These are phyloP conservation scores for Eucalyptus albens DNA, from an alignment of 345 rosid genomes.

Conservation along the genomic window DNA sequence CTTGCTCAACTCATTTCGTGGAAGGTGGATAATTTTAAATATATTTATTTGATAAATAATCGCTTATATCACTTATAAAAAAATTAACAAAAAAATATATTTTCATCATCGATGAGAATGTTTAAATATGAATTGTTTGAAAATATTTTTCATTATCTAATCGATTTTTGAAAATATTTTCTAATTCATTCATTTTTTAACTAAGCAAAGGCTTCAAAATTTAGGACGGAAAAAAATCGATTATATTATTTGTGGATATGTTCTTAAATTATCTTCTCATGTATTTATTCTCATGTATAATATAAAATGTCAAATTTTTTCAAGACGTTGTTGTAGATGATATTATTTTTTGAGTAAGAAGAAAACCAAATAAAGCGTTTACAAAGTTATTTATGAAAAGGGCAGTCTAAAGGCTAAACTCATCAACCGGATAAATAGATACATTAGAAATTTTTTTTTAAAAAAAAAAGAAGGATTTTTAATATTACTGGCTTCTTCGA, in stretches of 20 bases:
- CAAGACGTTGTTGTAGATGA: rapidly evolving
- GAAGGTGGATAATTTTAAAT: not conserved
- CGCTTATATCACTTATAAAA: not conserved
- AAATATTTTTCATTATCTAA: rapidly evolving
- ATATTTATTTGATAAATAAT: not conserved
- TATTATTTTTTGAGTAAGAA: not conserved
- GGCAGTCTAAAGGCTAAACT: not conserved
- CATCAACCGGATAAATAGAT: not conserved
- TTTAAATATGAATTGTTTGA: not conserved
- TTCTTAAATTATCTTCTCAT: not conserved
- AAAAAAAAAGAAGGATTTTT: too few relatives aligned
- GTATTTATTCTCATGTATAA: not conserved
- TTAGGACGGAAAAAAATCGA: rapidly evolving
- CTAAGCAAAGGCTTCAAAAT: not conserved
- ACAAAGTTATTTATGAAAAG: not conserved
- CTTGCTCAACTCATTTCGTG: not conserved
- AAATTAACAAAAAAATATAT: not conserved
- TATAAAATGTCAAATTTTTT: not conserved
- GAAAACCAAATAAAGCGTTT: not conserved
- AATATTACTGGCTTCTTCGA: not conserved
- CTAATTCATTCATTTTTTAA: not conserved
- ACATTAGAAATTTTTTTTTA: too few relatives aligned
- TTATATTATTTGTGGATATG: not conserved
- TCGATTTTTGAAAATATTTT: not conserved
- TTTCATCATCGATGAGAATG: rapidly evolving